A percentile compares a stretch with the other conserved stretches of the same genome.
phyloP scores from a whole-genome alignment of 306 rosid genomes.

The Elaeagnus macrophylla region DNA sequence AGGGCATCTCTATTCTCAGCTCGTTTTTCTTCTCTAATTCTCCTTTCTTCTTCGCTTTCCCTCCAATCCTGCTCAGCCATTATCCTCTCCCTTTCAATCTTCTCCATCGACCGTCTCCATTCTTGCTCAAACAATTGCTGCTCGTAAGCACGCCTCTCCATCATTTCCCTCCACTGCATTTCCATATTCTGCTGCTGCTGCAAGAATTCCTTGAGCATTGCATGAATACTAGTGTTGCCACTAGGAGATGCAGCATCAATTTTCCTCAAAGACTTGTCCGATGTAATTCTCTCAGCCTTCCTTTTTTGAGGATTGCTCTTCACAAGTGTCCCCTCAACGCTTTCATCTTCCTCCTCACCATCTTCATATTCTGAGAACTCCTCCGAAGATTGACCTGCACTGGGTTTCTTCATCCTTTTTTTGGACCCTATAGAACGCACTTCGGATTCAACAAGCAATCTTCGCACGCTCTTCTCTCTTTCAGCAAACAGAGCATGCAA shows the following conservation, averaged over 20 bases:
- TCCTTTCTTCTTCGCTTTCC: slow-evolving; percentile 85
- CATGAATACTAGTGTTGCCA: slow-evolving; percentile 28
- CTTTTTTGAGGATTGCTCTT: slow-evolving; percentile 51
- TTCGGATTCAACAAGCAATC: slow-evolving; percentile 58
- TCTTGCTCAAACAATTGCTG: slow-evolving; percentile 65
- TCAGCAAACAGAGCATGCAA: slow-evolving; percentile 60
- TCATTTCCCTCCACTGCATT: slow-evolving; percentile 79
- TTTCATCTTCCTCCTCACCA: slow-evolving; percentile 42
- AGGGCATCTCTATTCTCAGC: slow-evolving; percentile 79
- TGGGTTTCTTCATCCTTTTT: slow-evolving; percentile 45
- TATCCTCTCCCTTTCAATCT: slow-evolving; percentile 72
- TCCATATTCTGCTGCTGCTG: slow-evolving; percentile 74
- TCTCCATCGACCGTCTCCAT: slow-evolving; percentile 73
- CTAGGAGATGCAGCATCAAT: slow-evolving; percentile 17
- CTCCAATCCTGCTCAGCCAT: slow-evolving; percentile 68
- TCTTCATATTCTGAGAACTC: slow-evolving; percentile 58
- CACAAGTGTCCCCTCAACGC: slow-evolving; percentile 45
- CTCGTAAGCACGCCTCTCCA: slow-evolving; percentile 52
- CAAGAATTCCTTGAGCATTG: slow-evolving; percentile 57
- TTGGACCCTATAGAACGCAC: slow-evolving; percentile 36
- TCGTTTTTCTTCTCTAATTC: slow-evolving; percentile 63
- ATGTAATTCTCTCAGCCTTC: slow-evolving; percentile 31
- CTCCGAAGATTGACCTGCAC: slow-evolving; percentile 47
- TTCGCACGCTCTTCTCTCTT: slow-evolving; percentile 64
- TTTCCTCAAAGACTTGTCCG: slow-evolving; percentile 38